Evolutionary conservation across 2,329 filamentous ascomycete genomes (phyloP), one percentile per base, ranked within the genome.

Genomic region (Eutypa lata): DNA sequence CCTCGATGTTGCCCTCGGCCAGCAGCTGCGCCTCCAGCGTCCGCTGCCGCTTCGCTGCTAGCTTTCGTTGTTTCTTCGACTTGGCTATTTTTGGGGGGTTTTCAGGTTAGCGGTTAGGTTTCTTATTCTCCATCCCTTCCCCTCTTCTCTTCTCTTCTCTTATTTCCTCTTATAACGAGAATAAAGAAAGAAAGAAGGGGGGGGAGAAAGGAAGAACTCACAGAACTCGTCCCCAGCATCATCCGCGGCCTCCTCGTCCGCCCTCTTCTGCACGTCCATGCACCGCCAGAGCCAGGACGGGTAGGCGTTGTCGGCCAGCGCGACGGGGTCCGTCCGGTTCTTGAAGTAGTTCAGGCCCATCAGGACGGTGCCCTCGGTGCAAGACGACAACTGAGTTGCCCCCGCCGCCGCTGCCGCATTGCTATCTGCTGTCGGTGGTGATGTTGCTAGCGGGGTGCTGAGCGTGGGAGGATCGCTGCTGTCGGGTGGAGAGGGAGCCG

Each of bases 251-350:
- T 73, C 75, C 14, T 71, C 73, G 19, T 72, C 71, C 3, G 65
- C 69, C 65, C 79, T 83, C 70, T 83, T 81, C 71, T 82, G 74
- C 53, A 81, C 77, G 48, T 86, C 81, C 51, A 94, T 73, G 60
- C 88, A 84, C 3, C 72, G 77, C 90, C 90, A 95, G 56, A 95
- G 71, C 90, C 90, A 95, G 22, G 76, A 76, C 3, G 90, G 90
- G 71, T 95, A 95, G 56, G 89, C 88, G 21, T 84, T 77, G 61
- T 95, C 90, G 33, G 84, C 77, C 63, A 86, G 70, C 10, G 90
- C 90, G 6, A 93, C 76, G 0, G 90, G 90, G 66, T 93, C 89
- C 35, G 78, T 73, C 65, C 81, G 80, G 60, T 82, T 83, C 75
- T 94, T 94, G 65, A 86, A 72, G 71, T 88, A 93, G 71, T 91